phyloP scores from a whole-genome alignment of 2,329 filamentous ascomycete species.

The Colletotrichum limetticola region DNA sequence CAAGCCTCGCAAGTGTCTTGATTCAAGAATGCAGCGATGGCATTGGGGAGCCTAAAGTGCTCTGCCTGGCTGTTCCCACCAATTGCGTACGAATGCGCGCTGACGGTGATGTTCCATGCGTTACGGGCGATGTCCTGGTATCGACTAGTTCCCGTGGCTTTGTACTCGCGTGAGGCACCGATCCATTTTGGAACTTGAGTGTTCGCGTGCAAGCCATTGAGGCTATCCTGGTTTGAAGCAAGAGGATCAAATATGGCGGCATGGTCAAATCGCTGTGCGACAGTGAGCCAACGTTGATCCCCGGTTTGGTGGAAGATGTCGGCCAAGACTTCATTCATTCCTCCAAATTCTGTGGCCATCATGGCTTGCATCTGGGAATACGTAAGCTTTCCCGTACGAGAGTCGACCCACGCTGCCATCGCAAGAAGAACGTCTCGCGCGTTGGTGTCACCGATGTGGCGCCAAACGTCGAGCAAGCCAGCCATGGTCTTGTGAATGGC shows the following conservation, averaged over 20 bases:
- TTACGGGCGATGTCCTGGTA: conserved; percentile 62
- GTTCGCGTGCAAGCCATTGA: conserved; percentile 62
- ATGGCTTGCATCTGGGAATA: conserved; percentile 58
- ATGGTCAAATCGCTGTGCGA: conserved; percentile 62
- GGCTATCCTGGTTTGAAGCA: conserved; percentile 53
- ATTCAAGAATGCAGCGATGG: conserved; percentile 55
- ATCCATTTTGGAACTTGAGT: conserved; percentile 66
- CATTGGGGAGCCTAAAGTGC: conserved; percentile 59
- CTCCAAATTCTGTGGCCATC: conserved; percentile 61
- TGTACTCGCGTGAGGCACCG: conserved; percentile 59
- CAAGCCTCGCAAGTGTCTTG: conserved; percentile 62
- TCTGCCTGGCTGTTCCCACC: conserved; percentile 65
- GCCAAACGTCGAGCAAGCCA: conserved; percentile 62
- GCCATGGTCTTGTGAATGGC: conserved; percentile 65
- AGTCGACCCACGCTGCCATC: conserved; percentile 60
- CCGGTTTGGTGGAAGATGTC: conserved; percentile 59
- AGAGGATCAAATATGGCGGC: conserved; percentile 58
- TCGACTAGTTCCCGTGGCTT: conserved; percentile 54
- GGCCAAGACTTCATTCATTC: conserved; percentile 63
- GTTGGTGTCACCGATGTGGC: conserved; percentile 52
- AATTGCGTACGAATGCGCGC: conserved; percentile 61
- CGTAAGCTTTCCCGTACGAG: conserved; percentile 54
- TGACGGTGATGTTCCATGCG: conserved; percentile 58
- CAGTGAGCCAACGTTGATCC: conserved; percentile 56
- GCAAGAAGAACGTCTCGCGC: conserved; percentile 55